phyloP scores from a whole-genome alignment of 306 rosid genomes.

The Gleditsia sinensis region DNA sequence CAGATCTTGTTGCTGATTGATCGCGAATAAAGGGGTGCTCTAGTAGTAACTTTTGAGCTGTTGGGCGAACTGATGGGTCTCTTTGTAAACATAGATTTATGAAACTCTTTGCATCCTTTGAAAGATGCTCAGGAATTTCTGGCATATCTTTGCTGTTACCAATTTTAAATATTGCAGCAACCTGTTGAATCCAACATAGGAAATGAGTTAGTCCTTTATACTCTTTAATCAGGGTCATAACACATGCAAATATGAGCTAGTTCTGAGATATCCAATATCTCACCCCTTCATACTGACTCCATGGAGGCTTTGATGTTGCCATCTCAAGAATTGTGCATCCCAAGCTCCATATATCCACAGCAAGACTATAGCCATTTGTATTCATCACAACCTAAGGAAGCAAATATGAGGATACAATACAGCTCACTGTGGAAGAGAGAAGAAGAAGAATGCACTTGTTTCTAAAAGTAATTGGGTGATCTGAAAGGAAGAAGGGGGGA shows the following conservation, averaged over 20 bases:
- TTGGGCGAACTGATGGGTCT: conserved; percentile 78
- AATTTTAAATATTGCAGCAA: conserved; percentile 97
- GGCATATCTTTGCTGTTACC: conserved; percentile 98
- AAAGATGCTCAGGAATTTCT: conserved; percentile 88
- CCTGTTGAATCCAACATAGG: conserved; percentile 57
- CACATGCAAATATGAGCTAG: neutral
- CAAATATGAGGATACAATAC: conserved; percentile 38
- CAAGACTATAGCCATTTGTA: conserved; percentile 79
- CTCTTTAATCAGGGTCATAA: conserved; percentile 21
- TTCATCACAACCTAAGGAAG: conserved; percentile 90
- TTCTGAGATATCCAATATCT: conserved; percentile 46
- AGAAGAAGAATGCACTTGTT: conserved; percentile 5
- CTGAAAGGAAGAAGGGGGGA: neutral
- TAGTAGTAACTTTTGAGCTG: conserved; percentile 64
- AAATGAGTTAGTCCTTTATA: conserved; percentile 33
- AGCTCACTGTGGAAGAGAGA: neutral
- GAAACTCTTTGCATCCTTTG: conserved; percentile 78
- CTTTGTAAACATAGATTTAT: conserved; percentile 84
- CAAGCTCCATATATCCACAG: conserved; percentile 98
- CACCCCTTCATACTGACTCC: conserved; percentile 99
- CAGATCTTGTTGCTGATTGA: conserved; percentile 63
- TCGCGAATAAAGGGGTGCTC: conserved; percentile 89
- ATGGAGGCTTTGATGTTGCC: conserved; percentile 95
- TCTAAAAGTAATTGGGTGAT: neutral
- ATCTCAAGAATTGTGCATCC: conserved; percentile 99